These are phyloP conservation scores for Akebia trifoliata DNA, from an alignment of 164 flowering plant genomes.

Conservation along the genomic window DNA sequence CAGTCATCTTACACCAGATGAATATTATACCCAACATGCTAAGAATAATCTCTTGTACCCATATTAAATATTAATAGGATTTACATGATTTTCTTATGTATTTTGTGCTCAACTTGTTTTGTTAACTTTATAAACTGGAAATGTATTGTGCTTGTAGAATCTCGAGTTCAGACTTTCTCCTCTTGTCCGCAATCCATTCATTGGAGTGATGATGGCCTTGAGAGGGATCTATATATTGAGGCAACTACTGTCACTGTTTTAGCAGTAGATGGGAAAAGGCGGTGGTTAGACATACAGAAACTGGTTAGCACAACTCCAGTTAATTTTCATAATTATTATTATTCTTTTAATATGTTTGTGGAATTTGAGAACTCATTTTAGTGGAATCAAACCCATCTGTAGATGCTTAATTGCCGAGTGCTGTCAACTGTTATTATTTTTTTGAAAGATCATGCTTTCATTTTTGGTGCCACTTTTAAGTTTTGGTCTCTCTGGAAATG, in stretches of 20 bases:
- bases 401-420: no score
- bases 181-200: constrained; percentile 58
- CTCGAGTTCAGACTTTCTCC: constrained; percentile 27
- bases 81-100: neutral
- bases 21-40: no score
- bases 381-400: no score
- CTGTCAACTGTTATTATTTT: no score
- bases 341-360: no score
- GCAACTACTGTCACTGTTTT: constrained; percentile 68
- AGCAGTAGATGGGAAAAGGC: constrained; percentile 98
- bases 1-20: no score
- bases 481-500: no score
- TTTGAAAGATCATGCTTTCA: no score
- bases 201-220: constrained; percentile 83
- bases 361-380: no score
- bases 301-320: constrained; percentile 49
- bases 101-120: constrained; percentile 3
- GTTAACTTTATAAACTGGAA: neutral
- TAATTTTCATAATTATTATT: neutral
- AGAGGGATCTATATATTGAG: constrained; percentile 82
- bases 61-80: neutral
- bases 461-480: no score
- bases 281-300: constrained; percentile 91
- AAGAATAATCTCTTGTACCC: neutral
- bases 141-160: constrained; percentile 39